Percentiles rank a stretch among this genome's conserved stretches.
Conservation (phyloP, 305 asterid species). For the Fraxinus ornus region DNA sequence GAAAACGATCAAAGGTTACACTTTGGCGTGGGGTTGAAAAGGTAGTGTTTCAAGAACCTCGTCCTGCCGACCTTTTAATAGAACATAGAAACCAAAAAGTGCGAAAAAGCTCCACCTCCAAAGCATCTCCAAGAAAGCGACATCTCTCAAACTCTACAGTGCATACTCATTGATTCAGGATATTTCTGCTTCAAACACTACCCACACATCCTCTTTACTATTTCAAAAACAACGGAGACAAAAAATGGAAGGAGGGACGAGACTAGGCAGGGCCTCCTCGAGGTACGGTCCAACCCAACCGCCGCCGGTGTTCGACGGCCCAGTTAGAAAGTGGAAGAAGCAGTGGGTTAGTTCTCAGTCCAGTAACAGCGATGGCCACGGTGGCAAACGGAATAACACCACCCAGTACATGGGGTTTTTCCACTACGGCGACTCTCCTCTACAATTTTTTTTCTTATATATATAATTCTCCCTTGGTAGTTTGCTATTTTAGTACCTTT, state of each 20-base stretch:
- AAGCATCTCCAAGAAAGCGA: slow-evolving; percentile 37
- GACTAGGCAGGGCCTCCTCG: slow-evolving; percentile 61
- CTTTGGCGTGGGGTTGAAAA: no score
- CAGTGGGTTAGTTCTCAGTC: slow-evolving; percentile 64
- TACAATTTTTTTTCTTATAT: neutral
- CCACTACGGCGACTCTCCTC: neutral
- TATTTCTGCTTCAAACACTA: slow-evolving; percentile 23
- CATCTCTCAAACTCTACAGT: neutral
- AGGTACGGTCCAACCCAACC: slow-evolving; percentile 60
- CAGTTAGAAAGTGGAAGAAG: slow-evolving; percentile 81
- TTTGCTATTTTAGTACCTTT: neutral
- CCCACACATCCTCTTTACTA: neutral
- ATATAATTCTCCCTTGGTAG: no score
- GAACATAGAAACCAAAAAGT: slow-evolving; percentile 4
- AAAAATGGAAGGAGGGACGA: slow-evolving; percentile 64
- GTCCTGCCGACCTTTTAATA: neutral
- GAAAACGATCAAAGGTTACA: no score
- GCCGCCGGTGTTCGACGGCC: slow-evolving; percentile 60
- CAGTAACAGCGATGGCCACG: slow-evolving; percentile 13
- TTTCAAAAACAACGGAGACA: neutral
- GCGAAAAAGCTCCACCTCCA: slow-evolving; percentile 24
- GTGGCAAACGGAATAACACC: slow-evolving; percentile 23
- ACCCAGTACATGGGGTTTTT: slow-evolving; percentile 29
- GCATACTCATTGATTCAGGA: neutral
- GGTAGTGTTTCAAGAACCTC: neutral